Evolutionary conservation across 768 basidiomycete species (phyloP).

Genomic region (Boletus huronensis): DNA sequence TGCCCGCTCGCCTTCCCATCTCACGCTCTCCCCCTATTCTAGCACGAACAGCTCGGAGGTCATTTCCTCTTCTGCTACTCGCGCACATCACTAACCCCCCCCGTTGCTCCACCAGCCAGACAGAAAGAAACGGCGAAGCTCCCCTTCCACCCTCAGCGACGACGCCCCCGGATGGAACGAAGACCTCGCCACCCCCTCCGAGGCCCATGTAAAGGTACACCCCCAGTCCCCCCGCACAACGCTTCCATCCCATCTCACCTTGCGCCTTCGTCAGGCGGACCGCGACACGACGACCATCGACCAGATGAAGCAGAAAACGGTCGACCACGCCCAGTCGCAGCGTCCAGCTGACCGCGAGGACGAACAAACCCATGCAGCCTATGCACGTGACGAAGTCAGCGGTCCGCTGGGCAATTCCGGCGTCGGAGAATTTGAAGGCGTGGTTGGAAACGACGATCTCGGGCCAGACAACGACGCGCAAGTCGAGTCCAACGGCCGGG

Average conservation of each 20-base stretch:
- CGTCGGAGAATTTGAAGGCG: slow-evolving; percentile 31
- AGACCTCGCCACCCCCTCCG: slow-evolving; percentile 56
- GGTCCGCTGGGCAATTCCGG: slow-evolving; percentile 28
- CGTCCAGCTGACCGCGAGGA: slow-evolving; percentile 14
- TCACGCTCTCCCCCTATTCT: not conserved
- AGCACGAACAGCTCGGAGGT: slow-evolving; percentile 58
- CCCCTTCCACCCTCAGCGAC: slow-evolving; percentile 44
- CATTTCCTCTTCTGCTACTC: not conserved
- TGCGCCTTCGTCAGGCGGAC: slow-evolving; percentile 23
- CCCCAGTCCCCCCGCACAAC: not conserved
- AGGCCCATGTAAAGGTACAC: slow-evolving; percentile 60
- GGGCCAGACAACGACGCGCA: slow-evolving; percentile 22
- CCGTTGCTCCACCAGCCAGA: slow-evolving; percentile 41
- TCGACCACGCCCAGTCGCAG: slow-evolving; percentile 12
- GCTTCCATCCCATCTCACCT: not conserved
- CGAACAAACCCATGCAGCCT: slow-evolving; percentile 24
- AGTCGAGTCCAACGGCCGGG: slow-evolving; percentile 24
- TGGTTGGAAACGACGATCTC: slow-evolving; percentile 29
- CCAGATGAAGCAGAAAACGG: slow-evolving; percentile 25
- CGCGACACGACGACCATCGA: slow-evolving; percentile 8
- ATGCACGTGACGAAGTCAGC: slow-evolving; percentile 26
- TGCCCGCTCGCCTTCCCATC: not conserved
- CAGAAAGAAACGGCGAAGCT: slow-evolving; percentile 50
- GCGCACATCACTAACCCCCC: not conserved
- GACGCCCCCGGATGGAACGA: slow-evolving; percentile 74